Base-by-base conservation (phyloP, 2,329 filamentous ascomycete genomes). In the Moelleriella libera region DNA sequence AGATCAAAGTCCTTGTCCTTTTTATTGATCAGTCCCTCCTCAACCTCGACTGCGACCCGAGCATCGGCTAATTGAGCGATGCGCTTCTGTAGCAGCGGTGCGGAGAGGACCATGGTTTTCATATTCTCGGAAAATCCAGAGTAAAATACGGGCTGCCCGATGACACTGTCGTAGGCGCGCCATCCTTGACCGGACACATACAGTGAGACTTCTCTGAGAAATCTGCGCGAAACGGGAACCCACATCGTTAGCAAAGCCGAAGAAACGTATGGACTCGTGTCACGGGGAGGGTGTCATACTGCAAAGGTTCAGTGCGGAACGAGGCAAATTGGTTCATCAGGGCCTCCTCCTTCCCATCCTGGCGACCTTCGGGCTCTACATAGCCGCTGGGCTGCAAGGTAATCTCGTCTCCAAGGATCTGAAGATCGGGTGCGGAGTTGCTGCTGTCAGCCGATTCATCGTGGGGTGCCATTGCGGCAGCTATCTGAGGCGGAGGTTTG, bases 111-210 rank as follows among this genome's bases (percentile, higher is more conserved):
- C 56, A 76, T 74, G 28, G 71, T 70, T 66, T 85, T 94, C 78
- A 98, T 95, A 50, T 88, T 81, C 53, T 96, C 90, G 30, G 82
- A 83, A 67, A 95, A 98, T 30, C 92, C 92, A 0, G 82, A 68
- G 64, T 96, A 98, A 69, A 90, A 97, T 53, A 96, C 83, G 8
- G 88, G 88, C 62, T 95, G 89, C 28, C 92, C 92, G 56, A 97
- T 83, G 52, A 89, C 76, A 52, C 84, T 72, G 60, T 97, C 88
- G 68, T 98, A 98, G 50, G 86, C 87, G 51, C 92, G 85, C 92
- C 92, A 98, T 62, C 89, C 90, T 45, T 85, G 84, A 47, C 92
- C 92, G 10, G 88, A 90, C 53, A 97, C 85, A 66, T 97, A 89
- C 34, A 95, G 74, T 44, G 86, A 92, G 34, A 98, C 83, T 69